phyloP scores from a whole-genome alignment of 345 rosid genomes.

The Populus tremula region DNA sequence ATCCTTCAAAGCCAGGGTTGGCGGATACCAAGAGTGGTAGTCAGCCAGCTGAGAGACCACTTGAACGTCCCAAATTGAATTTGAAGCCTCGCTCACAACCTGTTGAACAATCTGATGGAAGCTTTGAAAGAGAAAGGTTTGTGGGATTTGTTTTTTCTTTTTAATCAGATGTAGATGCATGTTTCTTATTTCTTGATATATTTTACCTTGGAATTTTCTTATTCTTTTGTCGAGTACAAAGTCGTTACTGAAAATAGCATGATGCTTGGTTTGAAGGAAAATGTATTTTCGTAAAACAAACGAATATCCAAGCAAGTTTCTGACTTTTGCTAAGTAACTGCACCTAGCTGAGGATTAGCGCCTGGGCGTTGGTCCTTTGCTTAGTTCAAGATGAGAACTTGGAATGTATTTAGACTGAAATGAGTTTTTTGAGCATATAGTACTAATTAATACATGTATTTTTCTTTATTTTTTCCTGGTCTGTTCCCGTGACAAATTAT shows the following conservation, averaged over 20 bases:
- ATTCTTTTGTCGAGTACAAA: neutral
- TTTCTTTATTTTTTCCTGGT: neutral
- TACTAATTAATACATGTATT: too few relatives aligned
- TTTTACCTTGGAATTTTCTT: too few relatives aligned
- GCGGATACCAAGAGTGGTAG: constrained; percentile 3
- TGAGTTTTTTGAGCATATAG: neutral
- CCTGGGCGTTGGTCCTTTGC: neutral
- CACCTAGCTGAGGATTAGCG: neutral
- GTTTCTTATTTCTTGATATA: neutral
- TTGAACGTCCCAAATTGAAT: constrained; percentile 31
- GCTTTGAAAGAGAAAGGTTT: constrained; percentile 15
- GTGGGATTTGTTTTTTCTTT: neutral
- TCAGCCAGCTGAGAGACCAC: constrained; percentile 5
- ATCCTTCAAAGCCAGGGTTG: constrained; percentile 11
- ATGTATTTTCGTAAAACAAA: neutral
- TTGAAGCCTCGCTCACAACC: constrained; percentile 29
- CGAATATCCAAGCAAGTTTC: neutral
- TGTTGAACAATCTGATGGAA: constrained; percentile 21
- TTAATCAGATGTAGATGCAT: neutral
- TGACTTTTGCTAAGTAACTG: neutral
- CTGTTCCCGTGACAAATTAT: neutral
- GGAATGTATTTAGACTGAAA: neutral
- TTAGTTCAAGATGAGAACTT: neutral
- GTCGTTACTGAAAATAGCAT: neutral
- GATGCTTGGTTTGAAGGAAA: neutral